These are phyloP conservation scores for Coemansia sp. DNA, from an alignment of 192 early-diverging fungal genomes.

Conservation along the genomic window DNA sequence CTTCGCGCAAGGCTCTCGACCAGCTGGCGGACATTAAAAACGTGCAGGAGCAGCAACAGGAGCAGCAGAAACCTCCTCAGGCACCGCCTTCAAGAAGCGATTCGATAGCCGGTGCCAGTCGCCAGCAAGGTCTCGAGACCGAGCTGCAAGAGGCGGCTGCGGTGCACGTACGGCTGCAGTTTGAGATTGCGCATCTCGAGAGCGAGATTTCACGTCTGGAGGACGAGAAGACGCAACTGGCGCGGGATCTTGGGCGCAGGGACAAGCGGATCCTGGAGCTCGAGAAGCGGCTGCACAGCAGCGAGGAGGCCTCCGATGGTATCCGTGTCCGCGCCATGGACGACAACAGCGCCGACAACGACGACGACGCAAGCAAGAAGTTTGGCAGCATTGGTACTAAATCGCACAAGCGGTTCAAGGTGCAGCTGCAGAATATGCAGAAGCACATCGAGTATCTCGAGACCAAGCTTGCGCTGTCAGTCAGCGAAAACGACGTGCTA, in stretches of 20 bases:
- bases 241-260: constrained; percentile 31
- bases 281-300: constrained; percentile 24
- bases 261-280: constrained; percentile 29
- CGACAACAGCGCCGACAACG: constrained; percentile 11
- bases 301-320: constrained; percentile 25
- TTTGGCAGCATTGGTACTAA: constrained; percentile 47
- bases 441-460: constrained; percentile 54
- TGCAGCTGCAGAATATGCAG: constrained; percentile 56
- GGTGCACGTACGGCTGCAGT: constrained; percentile 48
- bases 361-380: constrained; percentile 11
- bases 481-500: constrained; percentile 51
- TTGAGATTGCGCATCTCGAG: constrained; percentile 51
- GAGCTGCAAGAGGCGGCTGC: constrained; percentile 52
- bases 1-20: constrained; percentile 52
- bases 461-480: constrained; percentile 48
- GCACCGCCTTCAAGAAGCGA: constrained; percentile 1
- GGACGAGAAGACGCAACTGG: constrained; percentile 37
- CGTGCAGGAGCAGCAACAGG: constrained; percentile 12
- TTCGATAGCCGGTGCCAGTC: not conserved
- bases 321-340: constrained; percentile 48
- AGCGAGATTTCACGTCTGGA: constrained; percentile 53
- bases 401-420: constrained; percentile 55
- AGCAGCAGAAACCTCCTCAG: constrained; percentile 1
- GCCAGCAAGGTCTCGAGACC: constrained; percentile 13
- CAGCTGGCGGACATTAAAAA: constrained; percentile 47